Evolutionary conservation across 73 alveolate species (phyloP).

Genomic region (Halteria grandinella): DNA sequence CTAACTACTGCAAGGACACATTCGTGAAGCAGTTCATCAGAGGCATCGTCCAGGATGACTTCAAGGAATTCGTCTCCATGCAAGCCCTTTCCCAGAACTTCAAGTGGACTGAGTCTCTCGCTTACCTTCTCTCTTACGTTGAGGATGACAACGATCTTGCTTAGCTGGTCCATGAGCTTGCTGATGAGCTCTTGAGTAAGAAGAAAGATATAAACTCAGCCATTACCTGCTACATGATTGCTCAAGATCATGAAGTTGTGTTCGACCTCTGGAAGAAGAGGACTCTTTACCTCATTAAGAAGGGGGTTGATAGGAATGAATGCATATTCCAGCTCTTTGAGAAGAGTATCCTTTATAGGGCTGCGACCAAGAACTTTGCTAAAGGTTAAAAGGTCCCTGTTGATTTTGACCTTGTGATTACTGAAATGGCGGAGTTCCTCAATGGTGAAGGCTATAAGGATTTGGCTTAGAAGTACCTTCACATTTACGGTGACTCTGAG

Average conservation of each 20-base stretch:
- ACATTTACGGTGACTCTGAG: conserved; percentile 25
- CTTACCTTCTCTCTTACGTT: conserved; percentile 64
- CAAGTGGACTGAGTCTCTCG: conserved; percentile 96
- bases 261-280: conserved; percentile 71
- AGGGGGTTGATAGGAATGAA: conserved; percentile 42
- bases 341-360: conserved; percentile 51
- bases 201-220: conserved; percentile 79
- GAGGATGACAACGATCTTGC: conserved; percentile 56
- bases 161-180: conserved; percentile 67
- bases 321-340: conserved; percentile 32
- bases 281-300: conserved; percentile 8
- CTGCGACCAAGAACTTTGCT: conserved; percentile 14
- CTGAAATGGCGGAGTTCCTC: conserved; percentile 41
- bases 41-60: conserved; percentile 84
- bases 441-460: conserved; percentile 19
- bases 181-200: conserved; percentile 74
- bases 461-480: conserved; percentile 38
- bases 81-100: conserved; percentile 66
- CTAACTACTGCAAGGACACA: conserved; percentile 86
- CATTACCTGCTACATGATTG: conserved; percentile 74
- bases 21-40: conserved; percentile 88
- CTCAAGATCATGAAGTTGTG: conserved; percentile 65
- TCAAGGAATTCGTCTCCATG: conserved; percentile 88
- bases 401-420: conserved; percentile 29
- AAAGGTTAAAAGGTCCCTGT: background rate